phyloP scores from a whole-genome alignment of 371 early-diverging fungal genomes.

The Rhizopus sp. region DNA sequence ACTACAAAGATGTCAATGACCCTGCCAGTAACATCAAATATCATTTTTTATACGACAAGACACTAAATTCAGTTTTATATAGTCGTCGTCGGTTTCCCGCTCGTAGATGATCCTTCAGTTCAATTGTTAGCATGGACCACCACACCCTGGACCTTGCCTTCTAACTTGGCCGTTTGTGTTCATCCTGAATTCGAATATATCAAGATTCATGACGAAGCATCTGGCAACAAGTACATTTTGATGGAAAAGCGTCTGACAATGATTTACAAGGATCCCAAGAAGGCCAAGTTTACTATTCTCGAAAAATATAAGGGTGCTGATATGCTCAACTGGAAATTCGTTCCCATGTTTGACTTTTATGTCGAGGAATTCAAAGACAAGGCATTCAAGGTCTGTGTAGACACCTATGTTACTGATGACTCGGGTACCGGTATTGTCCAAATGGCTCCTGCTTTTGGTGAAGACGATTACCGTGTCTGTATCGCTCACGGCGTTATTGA shows the following conservation, averaged over 20 bases:
- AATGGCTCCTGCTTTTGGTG: slow-evolving; percentile 99
- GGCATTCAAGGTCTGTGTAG: slow-evolving; percentile 90
- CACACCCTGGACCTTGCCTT: slow-evolving; percentile 99
- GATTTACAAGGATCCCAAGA: slow-evolving; percentile 94
- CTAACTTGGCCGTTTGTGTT: slow-evolving; percentile 95
- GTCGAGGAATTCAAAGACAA: slow-evolving; percentile 69
- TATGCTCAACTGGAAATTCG: slow-evolving; percentile 90
- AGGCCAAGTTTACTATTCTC: slow-evolving; percentile 90
- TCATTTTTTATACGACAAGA: not conserved
- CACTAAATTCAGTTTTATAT: slow-evolving; percentile 2
- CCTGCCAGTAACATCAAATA: slow-evolving; percentile 69
- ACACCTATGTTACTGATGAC: slow-evolving; percentile 94
- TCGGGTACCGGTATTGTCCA: slow-evolving; percentile 99
- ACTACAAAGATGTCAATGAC: slow-evolving; percentile 99
- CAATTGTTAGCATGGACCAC: slow-evolving; percentile 99
- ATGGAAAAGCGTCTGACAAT: slow-evolving; percentile 82
- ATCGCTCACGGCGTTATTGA: slow-evolving; percentile 81
- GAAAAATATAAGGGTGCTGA: slow-evolving; percentile 82
- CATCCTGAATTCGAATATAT: slow-evolving; percentile 95
- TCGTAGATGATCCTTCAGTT: slow-evolving; percentile 77
- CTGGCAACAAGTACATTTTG: slow-evolving; percentile 85
- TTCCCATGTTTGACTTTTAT: slow-evolving; percentile 93
- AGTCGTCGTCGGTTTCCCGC: slow-evolving; percentile 96
- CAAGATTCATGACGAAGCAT: slow-evolving; percentile 86
- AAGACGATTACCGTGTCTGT: slow-evolving; percentile 99